Conservation (phyloP, 495 filamentous ascomycete genomes). For the Letharia lupina region DNA sequence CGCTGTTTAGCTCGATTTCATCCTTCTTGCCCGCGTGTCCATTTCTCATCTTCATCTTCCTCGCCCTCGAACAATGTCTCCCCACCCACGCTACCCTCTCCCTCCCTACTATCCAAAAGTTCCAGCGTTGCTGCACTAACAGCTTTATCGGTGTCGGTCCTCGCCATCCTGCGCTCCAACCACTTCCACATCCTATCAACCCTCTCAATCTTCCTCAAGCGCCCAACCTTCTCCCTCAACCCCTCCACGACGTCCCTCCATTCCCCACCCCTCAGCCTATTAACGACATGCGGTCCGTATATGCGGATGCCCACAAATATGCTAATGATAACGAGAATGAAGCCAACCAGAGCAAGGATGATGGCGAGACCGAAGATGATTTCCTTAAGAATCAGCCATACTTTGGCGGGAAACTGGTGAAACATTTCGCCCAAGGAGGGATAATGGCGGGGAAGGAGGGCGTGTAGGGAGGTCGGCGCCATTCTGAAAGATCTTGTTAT, state of each 20-base stretch:
- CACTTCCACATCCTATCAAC: background rate
- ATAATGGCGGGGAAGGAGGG: background rate
- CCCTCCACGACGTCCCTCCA: background rate
- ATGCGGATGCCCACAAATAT: background rate
- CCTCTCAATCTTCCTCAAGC: background rate
- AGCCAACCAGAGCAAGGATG: background rate
- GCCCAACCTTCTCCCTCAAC: background rate
- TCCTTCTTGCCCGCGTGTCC: background rate
- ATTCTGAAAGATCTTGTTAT: background rate
- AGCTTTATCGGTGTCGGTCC: background rate
- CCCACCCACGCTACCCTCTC: background rate
- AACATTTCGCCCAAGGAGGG: background rate
- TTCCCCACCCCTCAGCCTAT: background rate
- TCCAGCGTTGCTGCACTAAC: background rate
- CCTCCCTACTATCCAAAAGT: background rate
- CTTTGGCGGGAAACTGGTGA: background rate
- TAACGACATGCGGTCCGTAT: background rate
- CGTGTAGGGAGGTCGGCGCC: background rate
- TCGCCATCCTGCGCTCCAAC: background rate
- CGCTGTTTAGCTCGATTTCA: background rate
- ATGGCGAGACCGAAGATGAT: background rate
- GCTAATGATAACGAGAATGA: background rate
- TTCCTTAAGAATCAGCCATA: background rate
- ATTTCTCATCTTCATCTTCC: background rate
- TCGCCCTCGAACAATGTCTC: conserved; percentile 2